Base-by-base conservation (phyloP, 805 yeast species). In the Yamadazyma nakazawae region DNA sequence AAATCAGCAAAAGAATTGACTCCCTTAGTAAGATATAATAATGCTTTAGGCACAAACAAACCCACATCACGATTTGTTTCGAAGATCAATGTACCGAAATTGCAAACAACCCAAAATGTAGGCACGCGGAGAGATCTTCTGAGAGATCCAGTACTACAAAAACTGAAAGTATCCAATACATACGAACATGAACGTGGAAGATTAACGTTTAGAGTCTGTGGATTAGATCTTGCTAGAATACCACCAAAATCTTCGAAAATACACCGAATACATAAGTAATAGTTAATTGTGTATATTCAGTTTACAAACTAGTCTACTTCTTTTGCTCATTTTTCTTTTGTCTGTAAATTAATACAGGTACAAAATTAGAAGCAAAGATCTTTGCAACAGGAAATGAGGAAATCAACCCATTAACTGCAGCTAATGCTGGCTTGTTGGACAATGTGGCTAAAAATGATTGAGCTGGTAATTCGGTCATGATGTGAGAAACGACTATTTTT, bases 321-420 rank as follows among this genome's bases (percentile, higher is more conserved):
- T 31, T 30, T 6, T 30, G 13, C 17, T 31, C 18, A 17, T 17
- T 31, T n/a, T 40, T 30, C 17, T 40, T 31, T 25, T 48, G 42
- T 30, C 76, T 67, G 61, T 71, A 74, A 61, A 78, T 76, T 55
- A 81, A 55, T 40, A 81, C 61, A 10, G 86, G 86, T 36, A 81
- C 75, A 28, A 82, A 81, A 61, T 81, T 81, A 11, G 85, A 78
- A 3, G 80, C 75, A 60, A 81, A 79, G 39, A 80, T 66, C 59
- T 80, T 79, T 47, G 74, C 73, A 26, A 41, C 35, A 16, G 85
- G 85, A 56, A 78, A 76, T 12, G 85, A 79, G 13, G 82, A 80
- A 37, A 78, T 58, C 51, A 81, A 63, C 2, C 85, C 85, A 43
- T 79, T 78, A 42, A 80, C 52, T 7, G 85, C 84, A 12, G 82